Evolutionary conservation across 192 early-diverging fungal genomes (phyloP), one percentile per base, ranked within the genome.

Genomic region (Jimgerdemannia flammicorona): DNA sequence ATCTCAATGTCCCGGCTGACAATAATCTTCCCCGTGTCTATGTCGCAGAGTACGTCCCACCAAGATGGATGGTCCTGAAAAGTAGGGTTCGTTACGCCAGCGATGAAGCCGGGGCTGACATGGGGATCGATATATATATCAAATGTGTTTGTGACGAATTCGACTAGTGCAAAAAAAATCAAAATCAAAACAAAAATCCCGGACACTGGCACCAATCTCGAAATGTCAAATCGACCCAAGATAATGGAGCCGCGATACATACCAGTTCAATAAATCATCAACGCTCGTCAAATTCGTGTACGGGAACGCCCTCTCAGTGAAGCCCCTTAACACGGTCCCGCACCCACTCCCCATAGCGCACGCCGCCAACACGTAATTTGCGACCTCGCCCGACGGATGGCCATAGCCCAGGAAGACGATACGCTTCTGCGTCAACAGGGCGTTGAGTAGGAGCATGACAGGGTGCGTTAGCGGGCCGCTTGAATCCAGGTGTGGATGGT

Each of bases 21-120:
- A n/a, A 91, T 94, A 70, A 98, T 96, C 76, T 93, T 94, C 68
- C 95, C 95, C 3, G 95, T 95, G 74, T 92, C 93, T 73, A 98
- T 93, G 79, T 98, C 96, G 81, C 93, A 97, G 19, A 96, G 85
- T n/a, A 98, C 87, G 86, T 98, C 97, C 96, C 96, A 98, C 95
- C 96, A 96, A 69, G 90, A 84, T 11, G 93, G 87, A 44, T 96
- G 92, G 77, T 97, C 94, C 78, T 97, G 96, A 84, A 98, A 96
- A 2, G 93, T 89, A n/a, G 95, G 94, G 81, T 98, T 97, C 0
- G 97, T 97, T 9, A 97, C 96, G 17, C 97, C 97, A 3, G 97
- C 97, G 81, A 98, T 95, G 81, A 94, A 98, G 4, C 95, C 96
- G 20, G 94, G 88, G 72, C 88, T 89, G 70, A 66, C 59, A 65